Base-by-base conservation (phyloP, 129 eudicot species). In the Artemisia tridentata region DNA sequence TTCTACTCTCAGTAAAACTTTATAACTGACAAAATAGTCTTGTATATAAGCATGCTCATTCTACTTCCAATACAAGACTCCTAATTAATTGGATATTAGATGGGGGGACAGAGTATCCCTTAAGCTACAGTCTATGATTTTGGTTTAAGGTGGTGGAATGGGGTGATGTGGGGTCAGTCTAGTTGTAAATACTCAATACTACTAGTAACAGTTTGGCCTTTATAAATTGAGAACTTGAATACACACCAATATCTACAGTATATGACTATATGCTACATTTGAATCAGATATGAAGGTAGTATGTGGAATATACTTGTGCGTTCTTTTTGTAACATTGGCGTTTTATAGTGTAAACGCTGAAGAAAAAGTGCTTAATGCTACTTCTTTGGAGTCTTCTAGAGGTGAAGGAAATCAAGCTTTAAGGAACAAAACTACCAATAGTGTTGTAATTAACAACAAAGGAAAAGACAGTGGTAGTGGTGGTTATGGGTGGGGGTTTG, bases 401-500 rank as follows among this genome's bases (percentile, higher is more conserved):
- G 49, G 63, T 69, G 54, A 14, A 52, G 71, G 79, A 61, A 18
- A 7, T 25, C 17, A 11, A 46, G 77, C 31, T 48, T 10, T 2
- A 14, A 48, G 78, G 58, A 80, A 80, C 61, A 75, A 70, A 43
- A 80, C 77, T 15, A 65, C 71, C 9, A 74, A 69, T 55, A 75
- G 48, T 74, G 45, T 80, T 2, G 84, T 74, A 5, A 43, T 80
- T 48, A 64, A n/a, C 45, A 80, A 67, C 68, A 80, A 80, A 74
- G 83, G 80, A 54, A 80, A 43, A 53, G 43, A 68, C 31, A 63
- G 34, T 67, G 79, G 75, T 21, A 65, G 79, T 54, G 83, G 83
- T 52, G 76, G 77, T 20, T 76, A 75, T 51, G 84, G 76, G 68
- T 80, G 84, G 84, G 79, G 75, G 54, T 74, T 69, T 47, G 75